Base-by-base conservation (phyloP, 192 early-diverging fungal genomes). In the Podila minutissima region DNA sequence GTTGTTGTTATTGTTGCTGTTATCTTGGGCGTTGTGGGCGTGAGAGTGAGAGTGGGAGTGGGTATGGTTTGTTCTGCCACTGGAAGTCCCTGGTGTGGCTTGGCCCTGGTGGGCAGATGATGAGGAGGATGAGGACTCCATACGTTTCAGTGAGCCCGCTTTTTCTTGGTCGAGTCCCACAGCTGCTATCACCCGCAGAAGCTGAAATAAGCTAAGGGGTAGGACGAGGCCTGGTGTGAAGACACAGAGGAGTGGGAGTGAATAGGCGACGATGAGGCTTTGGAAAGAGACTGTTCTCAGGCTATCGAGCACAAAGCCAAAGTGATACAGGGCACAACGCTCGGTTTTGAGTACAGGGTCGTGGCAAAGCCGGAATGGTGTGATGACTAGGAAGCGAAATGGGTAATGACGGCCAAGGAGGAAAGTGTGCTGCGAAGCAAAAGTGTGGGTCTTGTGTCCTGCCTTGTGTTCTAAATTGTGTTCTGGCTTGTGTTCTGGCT, bases 271-370 rank as follows among this genome's bases (percentile, higher is more conserved):
- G 49, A 67, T 9, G 20, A 72, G 69, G 53, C 65, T 79, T 38
- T 79, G 69, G 22, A 79, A 28, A 12, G 70, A 64, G 91, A 76
- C 90, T 87, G 84, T 93, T 91, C 88, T 98, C 96, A 92, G 96
- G 96, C 86, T 98, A 95, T 84, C 94, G 90, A 92, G 96, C 96
- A 60, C 96, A 90, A 93, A 96, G 96, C 96, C 96, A 98, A 86
- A 93, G 86, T 70, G 96, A 95, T 87, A 97, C 96, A 90, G 95
- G 95, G 91, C 95, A 97, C 87, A 97, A 93, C 74, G 92, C 90
- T 61, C 96, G 96, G 93, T 96, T 95, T 87, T 98, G 96, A 84
- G 97, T 89, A 83, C 97, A 96, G 79, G 91, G n/a, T 26, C 53
- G 53, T 55, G 53, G 53, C 53, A 55, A 55, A 55, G 53, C 24